A percentile compares a stretch with the other conserved stretches of the same genome.
Conservation (phyloP, 2,329 filamentous ascomycete species). For the Pseudopyrenochaeta lycopersici region DNA sequence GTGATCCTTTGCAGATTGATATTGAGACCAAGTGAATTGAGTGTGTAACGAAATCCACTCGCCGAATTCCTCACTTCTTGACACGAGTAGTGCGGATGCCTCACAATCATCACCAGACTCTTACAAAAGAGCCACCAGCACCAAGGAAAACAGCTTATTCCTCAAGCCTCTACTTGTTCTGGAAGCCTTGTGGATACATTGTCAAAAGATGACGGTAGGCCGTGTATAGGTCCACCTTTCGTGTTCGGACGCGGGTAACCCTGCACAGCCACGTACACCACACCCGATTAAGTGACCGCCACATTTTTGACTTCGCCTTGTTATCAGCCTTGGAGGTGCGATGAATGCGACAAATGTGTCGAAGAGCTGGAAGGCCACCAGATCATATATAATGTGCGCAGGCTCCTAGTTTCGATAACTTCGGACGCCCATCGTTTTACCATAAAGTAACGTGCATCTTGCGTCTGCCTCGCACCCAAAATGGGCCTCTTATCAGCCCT, state of each 20-base stretch:
- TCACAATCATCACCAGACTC: no score
- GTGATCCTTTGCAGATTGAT: neutral
- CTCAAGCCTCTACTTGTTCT: no score
- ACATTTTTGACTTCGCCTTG: neutral
- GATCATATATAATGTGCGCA: neutral
- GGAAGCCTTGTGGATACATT: no score
- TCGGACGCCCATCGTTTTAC: no score
- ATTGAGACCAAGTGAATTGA: no score
- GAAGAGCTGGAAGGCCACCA: neutral
- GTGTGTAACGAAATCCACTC: no score
- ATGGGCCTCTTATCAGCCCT: conserved; percentile 4
- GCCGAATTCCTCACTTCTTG: no score
- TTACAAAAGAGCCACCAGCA: no score
- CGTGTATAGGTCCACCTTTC: neutral
- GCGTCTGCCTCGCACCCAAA: neutral
- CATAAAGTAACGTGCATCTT: neutral
- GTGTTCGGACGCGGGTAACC: neutral
- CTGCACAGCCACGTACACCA: conserved; percentile 4
- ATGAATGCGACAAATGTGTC: neutral
- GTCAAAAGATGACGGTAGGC: no score
- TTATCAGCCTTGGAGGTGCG: neutral
- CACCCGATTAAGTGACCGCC: conserved; percentile 1
- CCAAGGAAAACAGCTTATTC: no score
- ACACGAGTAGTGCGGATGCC: no score
- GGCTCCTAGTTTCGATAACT: no score